phyloP scores from a whole-genome alignment of 31 red algal species.

The Porphyra umbilicalis region DNA sequence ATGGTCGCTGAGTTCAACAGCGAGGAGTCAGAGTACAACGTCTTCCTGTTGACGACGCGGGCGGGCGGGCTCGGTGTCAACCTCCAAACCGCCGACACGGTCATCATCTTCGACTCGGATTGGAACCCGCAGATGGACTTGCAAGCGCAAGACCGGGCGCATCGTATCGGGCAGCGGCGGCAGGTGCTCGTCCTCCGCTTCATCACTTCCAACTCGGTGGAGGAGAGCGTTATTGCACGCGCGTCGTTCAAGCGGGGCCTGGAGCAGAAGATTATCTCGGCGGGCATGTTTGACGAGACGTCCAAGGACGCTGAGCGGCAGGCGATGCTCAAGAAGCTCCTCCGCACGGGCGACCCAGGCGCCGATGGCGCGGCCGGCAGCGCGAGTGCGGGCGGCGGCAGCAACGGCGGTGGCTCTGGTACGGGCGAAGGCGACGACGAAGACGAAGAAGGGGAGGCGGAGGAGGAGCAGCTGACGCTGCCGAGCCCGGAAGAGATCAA shows the following conservation, averaged over 20 bases:
- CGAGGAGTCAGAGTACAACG: conserved; percentile 46
- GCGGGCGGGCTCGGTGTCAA: conserved; percentile 96
- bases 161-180: conserved; percentile 92
- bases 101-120: conserved; percentile 98
- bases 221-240: conserved; percentile 80
- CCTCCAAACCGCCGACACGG: conserved; percentile 94
- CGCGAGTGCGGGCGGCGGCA: neutral
- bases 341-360: conserved; percentile 50
- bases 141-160: conserved; percentile 96
- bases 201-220: conserved; percentile 80
- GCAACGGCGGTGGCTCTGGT: neutral
- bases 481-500: conserved; percentile 81
- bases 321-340: conserved; percentile 81
- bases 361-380: neutral
- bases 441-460: conserved; percentile 30
- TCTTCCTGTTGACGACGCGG: conserved; percentile 91
- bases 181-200: conserved; percentile 88
- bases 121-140: conserved; percentile 98
- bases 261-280: conserved; percentile 92
- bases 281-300: conserved; percentile 95
- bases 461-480: conserved; percentile 29
- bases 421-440: conserved; percentile 52
- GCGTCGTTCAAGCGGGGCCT: conserved; percentile 84
- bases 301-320: conserved; percentile 84
- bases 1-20: conserved; percentile 85